Evolutionary conservation across 1,139 yeast genomes (phyloP).

Genomic region (Scheffersomyces stambukii): DNA sequence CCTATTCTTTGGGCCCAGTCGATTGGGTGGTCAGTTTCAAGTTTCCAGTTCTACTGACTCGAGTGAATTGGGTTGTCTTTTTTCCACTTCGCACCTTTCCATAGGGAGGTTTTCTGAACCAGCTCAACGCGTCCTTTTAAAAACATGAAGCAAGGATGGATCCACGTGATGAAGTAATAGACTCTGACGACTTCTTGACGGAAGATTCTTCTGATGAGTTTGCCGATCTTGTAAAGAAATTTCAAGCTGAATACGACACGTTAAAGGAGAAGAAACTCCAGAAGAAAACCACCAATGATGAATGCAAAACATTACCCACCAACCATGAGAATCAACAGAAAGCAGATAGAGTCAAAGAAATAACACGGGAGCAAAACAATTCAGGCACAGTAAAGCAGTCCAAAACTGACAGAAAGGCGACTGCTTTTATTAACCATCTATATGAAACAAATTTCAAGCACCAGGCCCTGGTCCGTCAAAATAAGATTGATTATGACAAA

Average conservation of each 20-base stretch:
- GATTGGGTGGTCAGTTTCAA: too few relatives aligned
- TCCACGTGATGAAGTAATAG: constrained; percentile 17
- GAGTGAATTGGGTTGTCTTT: not conserved
- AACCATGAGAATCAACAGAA: not conserved
- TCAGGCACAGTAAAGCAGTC: too few relatives aligned
- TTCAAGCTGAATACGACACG: constrained; percentile 18
- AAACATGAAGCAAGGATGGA: constrained; percentile 16
- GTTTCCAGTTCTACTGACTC: too few relatives aligned
- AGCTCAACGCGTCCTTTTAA: constrained; percentile 1
- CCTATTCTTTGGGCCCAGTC: too few relatives aligned
- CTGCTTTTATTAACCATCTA: constrained; percentile 14
- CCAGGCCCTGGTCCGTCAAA: constrained; percentile 7
- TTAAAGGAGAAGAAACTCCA: constrained; percentile 16
- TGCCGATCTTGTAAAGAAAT: constrained; percentile 25
- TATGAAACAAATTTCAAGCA: constrained; percentile 8
- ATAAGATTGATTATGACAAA: constrained; percentile 15
- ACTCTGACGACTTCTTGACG: constrained; percentile 22
- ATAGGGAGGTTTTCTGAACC: not conserved
- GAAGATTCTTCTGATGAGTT: constrained; percentile 27
- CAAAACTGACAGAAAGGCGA: constrained; percentile 2
- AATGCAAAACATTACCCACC: not conserved
- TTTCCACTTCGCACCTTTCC: not conserved
- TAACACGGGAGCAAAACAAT: too few relatives aligned
- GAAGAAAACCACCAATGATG: constrained; percentile 3
- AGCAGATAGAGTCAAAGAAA: not conserved